These are phyloP conservation scores for Lycium barbarum DNA, from an alignment of 257 asterid species.

Conservation along the genomic window DNA sequence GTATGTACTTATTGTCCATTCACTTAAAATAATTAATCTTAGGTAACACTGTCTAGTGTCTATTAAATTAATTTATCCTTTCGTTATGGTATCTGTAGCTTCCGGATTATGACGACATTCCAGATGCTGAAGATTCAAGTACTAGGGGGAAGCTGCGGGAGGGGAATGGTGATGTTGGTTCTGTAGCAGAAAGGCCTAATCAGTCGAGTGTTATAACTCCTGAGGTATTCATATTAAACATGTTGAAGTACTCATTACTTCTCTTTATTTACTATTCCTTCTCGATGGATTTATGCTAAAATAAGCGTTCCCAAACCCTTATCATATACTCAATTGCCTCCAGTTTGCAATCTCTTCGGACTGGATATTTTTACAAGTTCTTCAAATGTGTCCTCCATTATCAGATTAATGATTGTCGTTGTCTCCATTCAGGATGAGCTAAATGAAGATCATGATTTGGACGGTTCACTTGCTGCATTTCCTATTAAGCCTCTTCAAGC, in stretches of 20 bases:
- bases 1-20: conserved; percentile 53
- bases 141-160: conserved; percentile 50
- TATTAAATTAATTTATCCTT: conserved; percentile 11
- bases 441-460: conserved; percentile 69
- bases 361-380: conserved; percentile 8
- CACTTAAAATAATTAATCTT: conserved; percentile 35
- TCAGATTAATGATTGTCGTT: conserved; percentile 16
- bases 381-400: conserved; percentile 8
- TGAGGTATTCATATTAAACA: conserved; percentile 51
- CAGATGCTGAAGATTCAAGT: conserved; percentile 64
- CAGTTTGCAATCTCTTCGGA: conserved; percentile 28
- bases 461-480: conserved; percentile 80
- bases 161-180: conserved; percentile 50
- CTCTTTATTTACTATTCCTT: neutral
- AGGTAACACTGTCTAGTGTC: neutral
- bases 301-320: conserved; percentile 11
- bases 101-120: conserved; percentile 66
- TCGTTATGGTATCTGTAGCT: conserved; percentile 60
- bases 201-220: conserved; percentile 49
- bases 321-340: conserved; percentile 7
- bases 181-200: conserved; percentile 52
- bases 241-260: neutral
- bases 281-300: neutral
- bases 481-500: conserved; percentile 94
- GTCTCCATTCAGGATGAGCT: conserved; percentile 61